Conservation (phyloP, 768 basidiomycete species). For the Boletus eberwhitei region DNA sequence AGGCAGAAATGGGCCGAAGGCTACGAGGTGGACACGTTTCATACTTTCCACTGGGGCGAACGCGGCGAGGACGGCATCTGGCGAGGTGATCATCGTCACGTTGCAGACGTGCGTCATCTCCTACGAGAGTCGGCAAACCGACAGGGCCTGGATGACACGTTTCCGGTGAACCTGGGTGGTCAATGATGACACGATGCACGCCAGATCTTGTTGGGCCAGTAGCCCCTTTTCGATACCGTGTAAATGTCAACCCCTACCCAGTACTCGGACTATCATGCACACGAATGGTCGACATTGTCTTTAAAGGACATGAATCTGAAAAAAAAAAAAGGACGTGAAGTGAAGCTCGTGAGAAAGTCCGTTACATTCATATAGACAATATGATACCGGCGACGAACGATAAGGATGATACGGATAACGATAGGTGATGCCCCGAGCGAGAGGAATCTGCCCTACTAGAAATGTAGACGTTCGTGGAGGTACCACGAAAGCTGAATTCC, state of each 20-base stretch:
- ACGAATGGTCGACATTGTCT: not conserved
- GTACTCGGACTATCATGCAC: not conserved
- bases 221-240: not conserved
- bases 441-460: conserved; percentile 14
- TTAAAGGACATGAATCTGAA: not conserved
- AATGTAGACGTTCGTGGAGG: conserved; percentile 24
- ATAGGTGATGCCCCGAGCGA: not conserved
- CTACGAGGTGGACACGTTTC: conserved; percentile 50
- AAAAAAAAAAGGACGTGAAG: not conserved
- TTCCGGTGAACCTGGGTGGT: conserved; percentile 14
- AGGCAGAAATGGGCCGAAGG: conserved; percentile 44
- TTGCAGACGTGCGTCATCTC: conserved; percentile 37
- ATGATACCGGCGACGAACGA: not conserved
- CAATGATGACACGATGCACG: not conserved
- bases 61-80: conserved; percentile 33
- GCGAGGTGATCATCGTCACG: conserved; percentile 32
- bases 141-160: conserved; percentile 31
- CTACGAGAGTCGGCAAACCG: conserved; percentile 38
- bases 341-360: not conserved
- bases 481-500: conserved; percentile 25
- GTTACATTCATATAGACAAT: not conserved
- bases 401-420: conserved; percentile 4
- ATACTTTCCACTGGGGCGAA: conserved; percentile 50
- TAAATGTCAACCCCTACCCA: not conserved
- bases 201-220: not conserved